These are phyloP conservation scores for Roridomyces roridus DNA, from an alignment of 768 basidiomycete species.

Conservation along the genomic window DNA sequence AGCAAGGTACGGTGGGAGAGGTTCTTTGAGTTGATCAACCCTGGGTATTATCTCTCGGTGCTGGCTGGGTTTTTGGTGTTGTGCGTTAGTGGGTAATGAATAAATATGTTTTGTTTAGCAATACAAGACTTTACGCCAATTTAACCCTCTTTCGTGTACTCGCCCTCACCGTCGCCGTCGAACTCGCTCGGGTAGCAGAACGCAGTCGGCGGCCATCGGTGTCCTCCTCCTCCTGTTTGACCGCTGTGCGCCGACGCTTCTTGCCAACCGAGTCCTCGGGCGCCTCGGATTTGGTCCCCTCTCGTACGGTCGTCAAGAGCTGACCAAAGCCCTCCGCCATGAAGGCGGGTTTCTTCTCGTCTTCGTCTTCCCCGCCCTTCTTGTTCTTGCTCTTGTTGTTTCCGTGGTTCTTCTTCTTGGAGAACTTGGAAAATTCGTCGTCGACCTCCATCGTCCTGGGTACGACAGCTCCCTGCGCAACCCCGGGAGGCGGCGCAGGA, in stretches of 20 bases:
- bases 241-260: neutral
- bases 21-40: no score
- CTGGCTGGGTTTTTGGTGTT: no score
- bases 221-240: neutral
- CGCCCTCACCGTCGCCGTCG: neutral
- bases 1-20: no score
- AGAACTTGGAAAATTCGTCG: no score
- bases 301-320: no score
- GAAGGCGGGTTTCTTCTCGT: no score
- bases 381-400: constrained; percentile 2
- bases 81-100: no score
- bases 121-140: neutral
- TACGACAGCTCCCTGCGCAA: neutral
- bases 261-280: no score
- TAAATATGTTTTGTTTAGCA: no score
- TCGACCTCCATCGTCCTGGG: neutral
- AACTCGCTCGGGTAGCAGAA: neutral
- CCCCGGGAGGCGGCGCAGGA: neutral
- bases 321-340: no score
- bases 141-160: neutral
- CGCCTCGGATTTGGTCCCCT: neutral
- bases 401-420: no score
- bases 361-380: neutral
- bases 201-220: neutral
- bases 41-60: no score